Base-by-base conservation (phyloP, 306 rosid species). In the Casuarina glauca region DNA sequence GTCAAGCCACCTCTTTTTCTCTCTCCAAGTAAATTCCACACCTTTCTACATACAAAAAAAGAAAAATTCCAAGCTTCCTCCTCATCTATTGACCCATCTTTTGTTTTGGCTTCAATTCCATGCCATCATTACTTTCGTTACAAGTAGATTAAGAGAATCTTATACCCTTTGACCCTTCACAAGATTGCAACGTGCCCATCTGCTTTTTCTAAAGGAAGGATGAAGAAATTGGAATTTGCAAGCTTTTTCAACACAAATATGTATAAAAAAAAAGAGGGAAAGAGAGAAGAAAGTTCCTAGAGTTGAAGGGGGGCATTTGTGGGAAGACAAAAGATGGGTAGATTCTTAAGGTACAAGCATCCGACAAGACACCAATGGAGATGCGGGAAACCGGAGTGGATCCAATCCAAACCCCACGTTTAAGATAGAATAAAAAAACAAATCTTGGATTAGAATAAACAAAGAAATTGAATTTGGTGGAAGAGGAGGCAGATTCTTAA, bases 351-450 rank as follows among this genome's bases (percentile, higher is more conserved):
- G 79, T 62, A 79, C 67, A 89, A 81, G 93, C 87, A 87, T 84
- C 90, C 90, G 91, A 87, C 93, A 91, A 82, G 80, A 75, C 51
- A 9, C 86, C 78, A 89, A 79, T 81, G 88, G 88, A 78, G 88
- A 87, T 86, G 89, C 89, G 88, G 80, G 82, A 87, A 84, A 77
- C 60, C 50, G 74, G 87, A 82, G 90, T 83, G 82, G 88, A 89
- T 84, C 89, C 67, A 79, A 86, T 70, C 88, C 84, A 84, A 76
- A 82, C 83, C 44, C 66, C 86, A 58, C 76, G 85, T 78, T 82
- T 43, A 84, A 84, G 78, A 76, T 77, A 75, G 69, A 80, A 85
- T 80, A 81, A 84, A 81, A 26, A 73, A 54, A 51, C 41, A 46
- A 43, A 35, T n/a, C 78, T 74, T 81, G 49, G 57, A 77, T 20